Conservation (phyloP, 2,329 filamentous ascomycete genomes). For the Lizonia empirigonia region DNA sequence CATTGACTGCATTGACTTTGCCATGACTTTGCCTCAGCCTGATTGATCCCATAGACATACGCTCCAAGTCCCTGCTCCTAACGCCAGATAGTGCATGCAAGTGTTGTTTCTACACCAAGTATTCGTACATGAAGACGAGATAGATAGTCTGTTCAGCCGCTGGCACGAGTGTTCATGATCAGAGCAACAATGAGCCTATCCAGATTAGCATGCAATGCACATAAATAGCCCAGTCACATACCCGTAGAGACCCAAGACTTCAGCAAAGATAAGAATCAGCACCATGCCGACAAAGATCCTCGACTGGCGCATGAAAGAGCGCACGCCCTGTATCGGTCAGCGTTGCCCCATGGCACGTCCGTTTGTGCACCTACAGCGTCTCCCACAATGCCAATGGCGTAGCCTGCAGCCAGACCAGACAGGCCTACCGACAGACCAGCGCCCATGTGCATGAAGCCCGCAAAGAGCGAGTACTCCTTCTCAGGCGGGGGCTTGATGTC, state of each 20-base stretch:
- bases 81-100: conserved; percentile 18
- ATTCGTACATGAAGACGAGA: conserved; percentile 36
- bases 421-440: conserved; percentile 79
- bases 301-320: conserved; percentile 95
- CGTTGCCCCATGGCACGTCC: background rate
- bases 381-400: conserved; percentile 90
- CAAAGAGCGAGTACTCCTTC: conserved; percentile 81
- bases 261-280: conserved; percentile 95
- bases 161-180: conserved; percentile 88
- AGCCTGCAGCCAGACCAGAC: conserved; percentile 49
- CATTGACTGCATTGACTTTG: too few species aligned
- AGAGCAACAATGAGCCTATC: conserved; percentile 85
- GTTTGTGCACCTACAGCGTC: conserved; percentile 69
- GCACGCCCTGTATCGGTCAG: conserved; percentile 66
- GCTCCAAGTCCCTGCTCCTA: conserved; percentile 3
- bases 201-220: conserved; percentile 17
- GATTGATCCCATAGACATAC: background rate
- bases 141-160: conserved; percentile 51
- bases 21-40: background rate
- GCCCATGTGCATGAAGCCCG: conserved; percentile 91
- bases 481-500: conserved; percentile 76
- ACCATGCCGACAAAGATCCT: conserved; percentile 99
- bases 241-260: conserved; percentile 97
- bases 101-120: conserved; percentile 28
- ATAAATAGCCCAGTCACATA: too few species aligned